phyloP scores from a whole-genome alignment of 106 monocot genomes.

The Dendrobium nobile region DNA sequence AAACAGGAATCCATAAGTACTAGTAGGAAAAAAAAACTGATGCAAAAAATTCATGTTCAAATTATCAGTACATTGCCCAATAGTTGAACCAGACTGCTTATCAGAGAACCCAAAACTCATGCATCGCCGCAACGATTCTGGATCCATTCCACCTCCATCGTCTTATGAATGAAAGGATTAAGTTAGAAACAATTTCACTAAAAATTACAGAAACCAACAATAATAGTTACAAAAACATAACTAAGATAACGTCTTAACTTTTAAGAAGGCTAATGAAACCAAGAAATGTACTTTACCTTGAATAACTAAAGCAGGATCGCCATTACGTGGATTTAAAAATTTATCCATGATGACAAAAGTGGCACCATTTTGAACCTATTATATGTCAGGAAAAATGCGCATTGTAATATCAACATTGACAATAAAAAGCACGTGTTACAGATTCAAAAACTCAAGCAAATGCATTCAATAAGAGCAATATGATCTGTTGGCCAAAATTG shows the following conservation, averaged over 20 bases:
- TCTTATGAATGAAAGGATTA: constrained; percentile 27
- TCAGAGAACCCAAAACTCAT: constrained; percentile 97
- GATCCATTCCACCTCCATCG: constrained; percentile 95
- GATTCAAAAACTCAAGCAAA: neutral
- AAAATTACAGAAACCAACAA: neutral
- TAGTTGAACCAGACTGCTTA: constrained; percentile 57
- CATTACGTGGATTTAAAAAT: constrained; percentile 29
- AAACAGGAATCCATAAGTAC: constrained; percentile 4
- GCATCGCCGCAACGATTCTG: constrained; percentile 61
- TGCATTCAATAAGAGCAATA: neutral
- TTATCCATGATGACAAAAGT: constrained; percentile 64
- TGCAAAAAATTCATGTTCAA: neutral
- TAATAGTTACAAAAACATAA: neutral
- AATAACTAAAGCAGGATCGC: constrained; percentile 53
- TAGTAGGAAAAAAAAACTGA: neutral
- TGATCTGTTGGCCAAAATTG: neutral
- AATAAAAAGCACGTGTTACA: neutral
- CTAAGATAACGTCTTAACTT: neutral
- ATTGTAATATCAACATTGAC: neutral
- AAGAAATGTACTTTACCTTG: constrained; percentile 42
- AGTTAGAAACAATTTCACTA: neutral
- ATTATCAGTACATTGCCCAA: constrained; percentile 70
- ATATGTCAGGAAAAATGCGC: neutral
- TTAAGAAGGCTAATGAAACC: neutral
- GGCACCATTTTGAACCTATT: constrained; percentile 72